These are phyloP conservation scores for Globisporangium parvum DNA, from an alignment of 352 stramenopile genomes.

Conservation along the genomic window DNA sequence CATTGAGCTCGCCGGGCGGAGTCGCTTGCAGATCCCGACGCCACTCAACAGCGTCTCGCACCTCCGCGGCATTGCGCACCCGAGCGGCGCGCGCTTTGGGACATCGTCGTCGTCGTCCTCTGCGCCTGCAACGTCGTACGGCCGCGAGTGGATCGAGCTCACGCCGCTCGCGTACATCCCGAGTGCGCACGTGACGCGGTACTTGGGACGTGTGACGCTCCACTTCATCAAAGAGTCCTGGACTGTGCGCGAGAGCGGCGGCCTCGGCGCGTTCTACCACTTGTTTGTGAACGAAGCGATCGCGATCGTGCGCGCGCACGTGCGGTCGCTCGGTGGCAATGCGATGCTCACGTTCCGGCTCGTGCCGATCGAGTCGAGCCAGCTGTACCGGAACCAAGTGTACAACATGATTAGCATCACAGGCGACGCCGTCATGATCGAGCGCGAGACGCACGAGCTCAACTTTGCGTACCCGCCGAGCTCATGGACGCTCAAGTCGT, in stretches of 20 bases:
- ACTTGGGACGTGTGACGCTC: conserved; percentile 81
- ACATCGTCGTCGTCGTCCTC: conserved; percentile 9
- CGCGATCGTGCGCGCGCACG: conserved; percentile 79
- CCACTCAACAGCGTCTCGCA: conserved; percentile 30
- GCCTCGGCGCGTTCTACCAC: conserved; percentile 82
- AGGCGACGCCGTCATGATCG: conserved; percentile 78
- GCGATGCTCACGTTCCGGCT: conserved; percentile 85
- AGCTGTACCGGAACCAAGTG: conserved; percentile 85
- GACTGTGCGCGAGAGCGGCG: conserved; percentile 83
- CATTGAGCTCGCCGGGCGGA: conserved; percentile 29
- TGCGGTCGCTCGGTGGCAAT: conserved; percentile 77
- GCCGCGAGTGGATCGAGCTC: conserved; percentile 80
- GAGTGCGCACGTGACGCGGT: conserved; percentile 57
- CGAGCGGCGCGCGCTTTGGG: conserved; percentile 13
- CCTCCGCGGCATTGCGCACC: conserved; percentile 16
- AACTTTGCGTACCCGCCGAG: conserved; percentile 24
- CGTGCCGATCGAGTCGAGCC: conserved; percentile 83
- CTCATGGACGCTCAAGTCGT: conserved; percentile 27
- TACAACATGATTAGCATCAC: conserved; percentile 92
- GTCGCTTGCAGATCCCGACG: conserved; percentile 38
- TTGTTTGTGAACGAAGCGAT: conserved; percentile 86
- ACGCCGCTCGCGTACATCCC: conserved; percentile 79
- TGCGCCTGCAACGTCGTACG: conserved; percentile 18
- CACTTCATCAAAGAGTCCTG: conserved; percentile 90
- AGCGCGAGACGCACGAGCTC: conserved; percentile 36